These are phyloP conservation scores for Diplodia mutila DNA, from an alignment of 2,329 filamentous ascomycete species.

Conservation along the genomic window DNA sequence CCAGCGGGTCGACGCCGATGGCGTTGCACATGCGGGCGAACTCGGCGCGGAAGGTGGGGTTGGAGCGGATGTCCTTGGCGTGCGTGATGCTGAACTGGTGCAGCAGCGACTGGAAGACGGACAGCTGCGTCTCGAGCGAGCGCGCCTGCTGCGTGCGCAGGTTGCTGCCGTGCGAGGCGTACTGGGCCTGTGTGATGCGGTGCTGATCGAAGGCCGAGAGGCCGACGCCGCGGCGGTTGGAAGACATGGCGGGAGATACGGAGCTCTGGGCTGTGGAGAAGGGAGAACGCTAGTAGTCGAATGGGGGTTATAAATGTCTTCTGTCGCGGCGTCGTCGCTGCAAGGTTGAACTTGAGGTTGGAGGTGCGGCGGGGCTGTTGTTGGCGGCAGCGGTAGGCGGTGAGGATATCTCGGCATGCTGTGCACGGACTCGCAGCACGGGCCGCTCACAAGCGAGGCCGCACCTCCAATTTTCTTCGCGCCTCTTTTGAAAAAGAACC, in stretches of 20 bases:
- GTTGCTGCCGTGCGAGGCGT: conserved; percentile 83
- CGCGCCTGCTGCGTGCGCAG: conserved; percentile 84
- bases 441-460: conserved; percentile 24
- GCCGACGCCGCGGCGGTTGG: conserved; percentile 74
- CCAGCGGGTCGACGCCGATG: conserved; percentile 93
- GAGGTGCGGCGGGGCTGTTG: not conserved
- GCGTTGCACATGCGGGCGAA: conserved; percentile 98
- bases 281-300: not conserved
- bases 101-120: conserved; percentile 92
- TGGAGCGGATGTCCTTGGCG: conserved; percentile 92
- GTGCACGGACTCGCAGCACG: not conserved
- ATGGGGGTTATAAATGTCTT: not conserved
- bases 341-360: not conserved
- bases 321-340: not conserved
- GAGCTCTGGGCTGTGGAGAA: not conserved
- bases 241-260: conserved; percentile 36
- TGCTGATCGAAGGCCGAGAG: conserved; percentile 87
- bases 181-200: conserved; percentile 80
- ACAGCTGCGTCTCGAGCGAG: conserved; percentile 88
- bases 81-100: conserved; percentile 96
- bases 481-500: conserved; percentile 9
- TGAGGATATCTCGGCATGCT: not conserved
- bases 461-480: conserved; percentile 21
- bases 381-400: conserved; percentile 6
- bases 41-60: conserved; percentile 92